These are phyloP conservation scores for Nephelium lappaceum DNA, from an alignment of 345 rosid genomes.

Conservation along the genomic window DNA sequence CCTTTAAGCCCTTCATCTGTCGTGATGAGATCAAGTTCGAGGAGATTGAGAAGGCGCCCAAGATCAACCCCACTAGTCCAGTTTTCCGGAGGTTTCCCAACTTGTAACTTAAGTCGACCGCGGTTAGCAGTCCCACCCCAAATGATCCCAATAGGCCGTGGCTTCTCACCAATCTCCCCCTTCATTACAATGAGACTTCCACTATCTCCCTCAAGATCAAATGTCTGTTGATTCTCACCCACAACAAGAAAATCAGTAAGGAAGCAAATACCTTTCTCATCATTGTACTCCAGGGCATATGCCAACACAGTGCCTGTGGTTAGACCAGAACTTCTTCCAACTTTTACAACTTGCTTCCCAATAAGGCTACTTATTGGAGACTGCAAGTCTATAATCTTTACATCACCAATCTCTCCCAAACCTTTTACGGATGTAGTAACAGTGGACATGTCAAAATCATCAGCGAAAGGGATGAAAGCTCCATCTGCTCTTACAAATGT, in stretches of 20 bases:
- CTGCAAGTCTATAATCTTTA: slow-evolving; percentile 72
- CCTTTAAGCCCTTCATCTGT: slow-evolving; percentile 72
- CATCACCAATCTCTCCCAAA: slow-evolving; percentile 63
- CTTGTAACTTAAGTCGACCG: slow-evolving; percentile 68
- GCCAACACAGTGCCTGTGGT: slow-evolving; percentile 76
- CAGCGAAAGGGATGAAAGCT: slow-evolving; percentile 76
- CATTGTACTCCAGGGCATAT: slow-evolving; percentile 81
- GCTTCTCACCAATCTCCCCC: slow-evolving; percentile 53
- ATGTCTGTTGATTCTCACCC: slow-evolving; percentile 74
- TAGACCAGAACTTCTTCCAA: slow-evolving; percentile 82
- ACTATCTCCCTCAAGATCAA: slow-evolving; percentile 84
- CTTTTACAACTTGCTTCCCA: slow-evolving; percentile 73
- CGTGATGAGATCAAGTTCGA: slow-evolving; percentile 70
- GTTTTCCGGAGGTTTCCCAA: slow-evolving; percentile 82
- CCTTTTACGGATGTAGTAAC: slow-evolving; percentile 73
- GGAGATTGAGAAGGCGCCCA: slow-evolving; percentile 77
- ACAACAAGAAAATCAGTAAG: slow-evolving; percentile 83
- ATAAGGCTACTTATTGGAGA: slow-evolving; percentile 64
- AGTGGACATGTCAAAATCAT: slow-evolving; percentile 62
- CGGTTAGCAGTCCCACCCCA: slow-evolving; percentile 93
- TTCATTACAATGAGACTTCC: slow-evolving; percentile 74
- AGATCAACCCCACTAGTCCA: slow-evolving; percentile 90
- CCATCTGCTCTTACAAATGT: slow-evolving; percentile 89
- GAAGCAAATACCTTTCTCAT: slow-evolving; percentile 84
- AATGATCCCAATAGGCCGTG: slow-evolving; percentile 71